Evolutionary conservation across 805 yeast species (phyloP), one percentile per base, ranked within the genome.

Genomic region (Jamesozyma gamospora): DNA sequence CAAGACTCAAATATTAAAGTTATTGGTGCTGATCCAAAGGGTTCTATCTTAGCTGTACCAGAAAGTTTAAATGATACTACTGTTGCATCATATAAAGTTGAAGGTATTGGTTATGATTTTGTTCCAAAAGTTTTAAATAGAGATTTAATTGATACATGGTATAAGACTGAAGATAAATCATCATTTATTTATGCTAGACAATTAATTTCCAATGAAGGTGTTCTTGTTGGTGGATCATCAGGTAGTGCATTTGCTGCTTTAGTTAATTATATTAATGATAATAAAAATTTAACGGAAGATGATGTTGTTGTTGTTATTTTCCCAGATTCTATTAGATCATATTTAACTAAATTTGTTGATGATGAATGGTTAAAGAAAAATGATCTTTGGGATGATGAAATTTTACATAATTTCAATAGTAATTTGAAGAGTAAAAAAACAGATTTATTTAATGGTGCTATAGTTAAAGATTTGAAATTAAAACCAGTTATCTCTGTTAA

Each of bases 51-150:
- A 50, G 94, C 94, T 26, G 69, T 69, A 37, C 94, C 95, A 28
- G 90, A 77, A 57, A 56, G 76, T 6, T 69, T 85, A 55, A 84
- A 84, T 62, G 56, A 69, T 25, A 61, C 77, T 24, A 66, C 63
- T 34, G 52, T 61, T 17, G 58, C 69, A 26, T 81, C 72, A 35
- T 84, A 84, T 64, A 72, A 82, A 55, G 94, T 85, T 36, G 95
- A 84, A 65, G 95, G 95, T 62, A 84, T 84, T 49, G 95, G 95
- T 49, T 84, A 84, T 61, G 95, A 84, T 64, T 84, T 84, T 57
- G 68, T 84, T 45, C 95, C 95, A 37, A 82, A 82, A 39, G 94
- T 82, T 16, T 71, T 84, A 58, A 68, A 79, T 54, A 73, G 92
- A 63, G 51, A 60, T 13, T 60, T 64, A 37, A 79, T 84, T 19